Base-by-base conservation (phyloP, 2,329 filamentous ascomycete species). In the Daldinia sp. region DNA sequence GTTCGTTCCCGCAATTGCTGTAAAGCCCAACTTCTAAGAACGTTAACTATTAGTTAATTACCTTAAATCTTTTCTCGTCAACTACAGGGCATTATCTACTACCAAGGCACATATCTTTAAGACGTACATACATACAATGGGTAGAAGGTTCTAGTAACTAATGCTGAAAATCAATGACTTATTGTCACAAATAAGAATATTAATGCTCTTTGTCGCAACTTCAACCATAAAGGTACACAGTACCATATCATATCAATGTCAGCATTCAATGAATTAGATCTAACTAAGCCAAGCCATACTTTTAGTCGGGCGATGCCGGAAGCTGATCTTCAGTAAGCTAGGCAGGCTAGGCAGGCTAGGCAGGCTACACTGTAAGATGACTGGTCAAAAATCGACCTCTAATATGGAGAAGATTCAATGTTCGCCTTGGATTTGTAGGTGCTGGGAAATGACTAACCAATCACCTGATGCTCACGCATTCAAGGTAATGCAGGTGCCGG, bases 281-380 rank as follows among this genome's bases (percentile, higher is more conserved):
- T 67, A 70, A 60, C 65, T 67, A 70, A 60, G 57, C 65, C 56
- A 51, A 53, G 50, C 55, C 53, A 62, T 41, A 60, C 60, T 66
- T 37, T 51, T 67, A 50, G 60, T 65, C 70, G 72, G 73, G 73
- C 73, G 73, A 75, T 76, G 73, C 73, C 73, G 73, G 74, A 76
- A 67, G 63, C 57, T 51, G 67, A 72, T 70, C 65, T 62, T 64
- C 50, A 60, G 67, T 61, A 63, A 67, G 67, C 20, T 23, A 23
- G 20, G 20, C 20, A 63, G 70, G 67, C 20, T 23, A 23, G 20
- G 20, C 20, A 63, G 70, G 67, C 61, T 67, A 59, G 13, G 67
- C 55, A 13, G 63, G 63, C 67, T 50, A 37, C 51, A 46, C 41
- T 50, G 39, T 15, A 41, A 67, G 51, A 65, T 63, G 65, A 65